Evolutionary conservation across 495 filamentous ascomycete species (phyloP).

Genomic region (Xylaria venustula): DNA sequence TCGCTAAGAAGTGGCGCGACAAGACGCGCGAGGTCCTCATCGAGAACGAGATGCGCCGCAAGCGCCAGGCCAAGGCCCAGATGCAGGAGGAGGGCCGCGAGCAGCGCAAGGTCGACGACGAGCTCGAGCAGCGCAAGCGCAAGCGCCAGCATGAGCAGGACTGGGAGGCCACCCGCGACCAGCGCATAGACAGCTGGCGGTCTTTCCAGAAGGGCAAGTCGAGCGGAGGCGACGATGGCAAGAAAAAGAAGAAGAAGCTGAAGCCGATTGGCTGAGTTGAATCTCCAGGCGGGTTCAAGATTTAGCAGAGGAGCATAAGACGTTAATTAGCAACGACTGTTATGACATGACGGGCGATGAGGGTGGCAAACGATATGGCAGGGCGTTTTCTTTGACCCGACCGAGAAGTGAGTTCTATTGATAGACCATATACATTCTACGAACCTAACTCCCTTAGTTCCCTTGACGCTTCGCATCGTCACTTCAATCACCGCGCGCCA

Average conservation of each 20-base stretch:
- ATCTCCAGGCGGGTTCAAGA: too few relatives aligned
- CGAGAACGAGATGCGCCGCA: conserved; percentile 83
- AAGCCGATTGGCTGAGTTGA: conserved; percentile 47
- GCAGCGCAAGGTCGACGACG: conserved; percentile 83
- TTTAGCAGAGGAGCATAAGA: too few relatives aligned
- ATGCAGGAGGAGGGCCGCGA: conserved; percentile 95
- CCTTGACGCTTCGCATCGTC: conserved; percentile 12
- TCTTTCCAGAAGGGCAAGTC: conserved; percentile 77
- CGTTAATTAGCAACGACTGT: not conserved
- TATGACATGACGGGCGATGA: not conserved
- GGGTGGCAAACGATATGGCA: not conserved
- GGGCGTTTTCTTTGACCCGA: not conserved
- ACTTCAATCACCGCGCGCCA: not conserved
- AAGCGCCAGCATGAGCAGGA: conserved; percentile 90
- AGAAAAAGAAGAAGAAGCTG: conserved; percentile 95
- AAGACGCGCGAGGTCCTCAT: conserved; percentile 92
- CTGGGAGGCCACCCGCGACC: conserved; percentile 91
- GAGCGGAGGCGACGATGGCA: conserved; percentile 61
- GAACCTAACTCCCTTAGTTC: conserved; percentile 37
- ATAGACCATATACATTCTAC: conserved; percentile 29
- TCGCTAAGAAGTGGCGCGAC: conserved; percentile 79
- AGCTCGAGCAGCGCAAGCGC: conserved; percentile 80
- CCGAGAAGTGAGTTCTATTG: conserved; percentile 34
- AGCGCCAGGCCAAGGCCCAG: conserved; percentile 86
- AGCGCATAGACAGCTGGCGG: conserved; percentile 91